These are phyloP conservation scores for Trichoderma arundinaceum DNA, from an alignment of 2,329 filamentous ascomycete species.

Conservation along the genomic window DNA sequence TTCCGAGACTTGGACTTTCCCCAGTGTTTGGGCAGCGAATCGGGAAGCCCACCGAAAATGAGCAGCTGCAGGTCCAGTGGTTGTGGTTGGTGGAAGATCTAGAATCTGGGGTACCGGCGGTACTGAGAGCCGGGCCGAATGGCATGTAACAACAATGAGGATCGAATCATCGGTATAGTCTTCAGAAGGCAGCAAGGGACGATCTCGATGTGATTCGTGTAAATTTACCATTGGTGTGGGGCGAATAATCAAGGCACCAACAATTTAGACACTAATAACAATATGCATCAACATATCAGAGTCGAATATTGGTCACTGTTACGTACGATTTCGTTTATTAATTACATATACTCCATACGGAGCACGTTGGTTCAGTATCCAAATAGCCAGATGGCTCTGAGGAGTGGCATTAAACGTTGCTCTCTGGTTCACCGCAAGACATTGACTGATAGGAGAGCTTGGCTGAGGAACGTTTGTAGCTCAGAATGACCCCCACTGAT, in stretches of 20 bases:
- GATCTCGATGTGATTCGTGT: slow-evolving; percentile 15
- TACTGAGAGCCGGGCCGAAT: slow-evolving; percentile 30
- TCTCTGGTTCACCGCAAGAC: slow-evolving; percentile 7
- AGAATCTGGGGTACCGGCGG: slow-evolving; percentile 23
- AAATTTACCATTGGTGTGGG: slow-evolving; percentile 6
- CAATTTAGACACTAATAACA: background rate
- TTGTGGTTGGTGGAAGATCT: slow-evolving; percentile 31
- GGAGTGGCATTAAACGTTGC: too few relatives aligned
- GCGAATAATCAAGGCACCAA: background rate
- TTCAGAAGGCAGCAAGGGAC: background rate
- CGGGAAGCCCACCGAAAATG: slow-evolving; percentile 13
- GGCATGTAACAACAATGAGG: slow-evolving; percentile 3
- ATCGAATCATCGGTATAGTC: slow-evolving; percentile 4
- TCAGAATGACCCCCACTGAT: slow-evolving; percentile 10
- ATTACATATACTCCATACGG: background rate
- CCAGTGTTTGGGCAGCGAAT: slow-evolving; percentile 19
- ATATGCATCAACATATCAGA: background rate
- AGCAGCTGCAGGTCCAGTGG: background rate
- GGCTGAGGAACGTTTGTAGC: background rate
- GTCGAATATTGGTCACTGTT: background rate
- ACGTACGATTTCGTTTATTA: slow-evolving; percentile 1
- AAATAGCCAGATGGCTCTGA: background rate
- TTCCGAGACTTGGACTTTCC: background rate
- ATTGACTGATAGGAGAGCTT: background rate
- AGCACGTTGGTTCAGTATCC: background rate